Conservation (phyloP, 768 basidiomycete genomes). For the Pisolithus orientalis region DNA sequence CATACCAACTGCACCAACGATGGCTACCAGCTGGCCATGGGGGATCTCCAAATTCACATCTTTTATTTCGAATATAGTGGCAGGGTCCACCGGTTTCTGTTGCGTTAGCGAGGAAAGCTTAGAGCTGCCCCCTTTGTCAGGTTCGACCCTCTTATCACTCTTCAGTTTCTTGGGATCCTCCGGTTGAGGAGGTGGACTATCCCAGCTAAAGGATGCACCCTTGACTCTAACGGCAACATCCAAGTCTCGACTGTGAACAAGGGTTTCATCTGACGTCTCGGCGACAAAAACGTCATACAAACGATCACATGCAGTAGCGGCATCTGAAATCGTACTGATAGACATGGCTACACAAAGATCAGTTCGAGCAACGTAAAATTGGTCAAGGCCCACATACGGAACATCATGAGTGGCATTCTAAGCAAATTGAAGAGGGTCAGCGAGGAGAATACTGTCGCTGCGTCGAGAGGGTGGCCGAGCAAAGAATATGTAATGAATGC, state of each 20-base stretch:
- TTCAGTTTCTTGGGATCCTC: constrained; percentile 21
- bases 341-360: constrained; percentile 44
- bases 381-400: constrained; percentile 29
- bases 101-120: constrained; percentile 12
- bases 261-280: constrained; percentile 60
- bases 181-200: constrained; percentile 56
- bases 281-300: constrained; percentile 80
- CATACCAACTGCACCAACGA: constrained; percentile 68
- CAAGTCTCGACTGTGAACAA: constrained; percentile 46
- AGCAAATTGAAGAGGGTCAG: constrained; percentile 81
- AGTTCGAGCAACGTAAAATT: constrained; percentile 5
- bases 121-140: constrained; percentile 9
- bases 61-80: constrained; percentile 54
- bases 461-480: constrained; percentile 59
- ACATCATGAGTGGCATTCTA: constrained; percentile 74
- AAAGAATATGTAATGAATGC: constrained; percentile 73
- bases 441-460: constrained; percentile 77
- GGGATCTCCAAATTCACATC: constrained; percentile 66
- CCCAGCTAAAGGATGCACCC: constrained; percentile 82
- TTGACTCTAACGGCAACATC: constrained; percentile 62
- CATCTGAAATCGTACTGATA: constrained; percentile 79
- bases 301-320: constrained; percentile 71
- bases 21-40: constrained; percentile 71
- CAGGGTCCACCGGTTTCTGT: constrained; percentile 30
- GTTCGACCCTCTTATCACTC: constrained; percentile 1